phyloP scores from a whole-genome alignment of 192 early-diverging fungal species.

The Coemansia sp. region DNA sequence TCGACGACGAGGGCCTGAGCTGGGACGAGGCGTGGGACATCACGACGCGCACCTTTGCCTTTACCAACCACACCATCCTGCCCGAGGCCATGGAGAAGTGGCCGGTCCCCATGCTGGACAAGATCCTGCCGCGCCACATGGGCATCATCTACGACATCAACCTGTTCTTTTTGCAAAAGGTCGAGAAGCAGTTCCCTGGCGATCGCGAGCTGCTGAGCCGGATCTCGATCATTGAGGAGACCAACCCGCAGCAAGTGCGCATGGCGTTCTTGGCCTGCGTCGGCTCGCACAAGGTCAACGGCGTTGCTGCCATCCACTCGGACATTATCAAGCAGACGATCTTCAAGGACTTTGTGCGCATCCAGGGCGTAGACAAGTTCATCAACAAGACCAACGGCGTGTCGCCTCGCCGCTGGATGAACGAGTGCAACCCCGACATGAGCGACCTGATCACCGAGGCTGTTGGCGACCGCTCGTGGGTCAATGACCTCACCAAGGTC shows the following conservation, averaged over 20 bases:
- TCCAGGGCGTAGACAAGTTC: conserved; percentile 85
- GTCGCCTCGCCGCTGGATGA: conserved; percentile 94
- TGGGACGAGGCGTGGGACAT: conserved; percentile 98
- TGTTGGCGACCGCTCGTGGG: conserved; percentile 73
- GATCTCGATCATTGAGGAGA: conserved; percentile 96
- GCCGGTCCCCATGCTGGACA: conserved; percentile 90
- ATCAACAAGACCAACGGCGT: conserved; percentile 98
- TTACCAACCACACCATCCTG: conserved; percentile 98
- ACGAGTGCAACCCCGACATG: conserved; percentile 92
- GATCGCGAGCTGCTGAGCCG: conserved; percentile 83
- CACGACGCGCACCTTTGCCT: conserved; percentile 86
- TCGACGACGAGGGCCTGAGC: conserved; percentile 84
- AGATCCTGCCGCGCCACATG: conserved; percentile 95
- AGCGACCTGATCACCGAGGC: conserved; percentile 77
- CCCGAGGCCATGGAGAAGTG: conserved; percentile 98
- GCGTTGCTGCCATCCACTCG: conserved; percentile 88
- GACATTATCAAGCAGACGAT: conserved; percentile 76
- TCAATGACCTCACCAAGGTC: conserved; percentile 72
- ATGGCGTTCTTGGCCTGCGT: conserved; percentile 98
- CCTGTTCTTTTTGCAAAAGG: conserved; percentile 93
- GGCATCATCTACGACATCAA: conserved; percentile 99
- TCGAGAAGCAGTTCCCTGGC: conserved; percentile 81
- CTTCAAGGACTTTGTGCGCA: conserved; percentile 88
- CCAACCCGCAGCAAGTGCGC: conserved; percentile 86
- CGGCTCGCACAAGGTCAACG: conserved; percentile 94